phyloP scores from a whole-genome alignment of 2,329 filamentous ascomycete species.

The Calonectria pseudoturangicola region DNA sequence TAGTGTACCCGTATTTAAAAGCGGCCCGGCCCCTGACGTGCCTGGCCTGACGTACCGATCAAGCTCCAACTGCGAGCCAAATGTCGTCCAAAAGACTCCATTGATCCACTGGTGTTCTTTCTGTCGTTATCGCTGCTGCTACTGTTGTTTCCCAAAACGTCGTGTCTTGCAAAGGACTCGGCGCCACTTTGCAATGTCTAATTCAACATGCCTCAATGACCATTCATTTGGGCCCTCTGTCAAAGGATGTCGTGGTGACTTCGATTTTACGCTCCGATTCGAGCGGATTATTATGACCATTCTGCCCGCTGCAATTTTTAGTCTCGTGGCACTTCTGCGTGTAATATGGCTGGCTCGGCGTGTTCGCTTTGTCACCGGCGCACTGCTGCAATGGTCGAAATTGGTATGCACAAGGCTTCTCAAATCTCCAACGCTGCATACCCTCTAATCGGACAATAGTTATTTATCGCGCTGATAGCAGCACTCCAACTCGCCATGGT shows the following conservation, averaged over 20 bases:
- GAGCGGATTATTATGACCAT: slow-evolving; percentile 65
- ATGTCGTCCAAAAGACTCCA: slow-evolving; percentile 13
- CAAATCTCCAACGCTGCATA: background rate
- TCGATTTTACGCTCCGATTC: slow-evolving; percentile 68
- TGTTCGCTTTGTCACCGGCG: slow-evolving; percentile 7
- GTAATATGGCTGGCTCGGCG: slow-evolving; percentile 20
- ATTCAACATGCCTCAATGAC: slow-evolving; percentile 57
- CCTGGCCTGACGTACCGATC: slow-evolving; percentile 24
- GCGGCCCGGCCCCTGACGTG: slow-evolving; percentile 22
- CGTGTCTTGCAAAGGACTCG: slow-evolving; percentile 28
- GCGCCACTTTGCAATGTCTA: slow-evolving; percentile 18
- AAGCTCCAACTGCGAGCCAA: slow-evolving; percentile 14
- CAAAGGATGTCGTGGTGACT: slow-evolving; percentile 64
- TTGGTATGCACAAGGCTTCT: slow-evolving; percentile 2
- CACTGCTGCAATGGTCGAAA: slow-evolving; percentile 9
- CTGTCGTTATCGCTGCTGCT: slow-evolving; percentile 8
- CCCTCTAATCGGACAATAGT: background rate
- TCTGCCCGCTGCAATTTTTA: slow-evolving; percentile 57
- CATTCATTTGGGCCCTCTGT: slow-evolving; percentile 64
- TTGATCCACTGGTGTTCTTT: slow-evolving; percentile 15
- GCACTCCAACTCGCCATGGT: background rate
- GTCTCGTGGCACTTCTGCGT: slow-evolving; percentile 48
- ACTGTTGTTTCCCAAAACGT: slow-evolving; percentile 4
- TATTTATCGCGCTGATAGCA: background rate
- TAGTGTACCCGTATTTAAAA: slow-evolving; percentile 30